These are phyloP conservation scores for Marchantia polymorpha DNA, from an alignment of 225 moss, liverwort and hornwort species.

Conservation along the genomic window DNA sequence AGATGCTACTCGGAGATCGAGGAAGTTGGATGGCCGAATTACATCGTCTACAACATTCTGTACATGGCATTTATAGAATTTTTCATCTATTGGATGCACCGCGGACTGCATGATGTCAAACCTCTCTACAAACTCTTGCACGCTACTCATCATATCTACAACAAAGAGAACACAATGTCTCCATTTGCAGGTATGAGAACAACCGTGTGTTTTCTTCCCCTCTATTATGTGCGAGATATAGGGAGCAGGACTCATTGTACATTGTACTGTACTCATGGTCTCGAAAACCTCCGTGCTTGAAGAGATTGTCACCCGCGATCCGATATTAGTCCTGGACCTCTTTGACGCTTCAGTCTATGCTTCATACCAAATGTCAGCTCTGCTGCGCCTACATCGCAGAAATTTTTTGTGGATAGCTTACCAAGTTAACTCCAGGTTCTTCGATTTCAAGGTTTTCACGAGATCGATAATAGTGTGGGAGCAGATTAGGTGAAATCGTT, in stretches of 20 bases:
- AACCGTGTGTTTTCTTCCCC: not conserved
- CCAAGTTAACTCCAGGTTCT: not conserved
- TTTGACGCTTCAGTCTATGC: too few relatives aligned
- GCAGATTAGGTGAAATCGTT: too few relatives aligned
- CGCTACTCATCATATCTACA: constrained; percentile 98
- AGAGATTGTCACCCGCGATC: not conserved
- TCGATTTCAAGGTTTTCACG: not conserved
- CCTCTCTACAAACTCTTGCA: constrained; percentile 86
- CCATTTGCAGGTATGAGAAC: constrained; percentile 82
- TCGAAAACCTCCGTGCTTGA: not conserved
- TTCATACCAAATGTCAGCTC: too few relatives aligned
- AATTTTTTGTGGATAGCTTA: not conserved
- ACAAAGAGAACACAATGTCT: constrained; percentile 95
- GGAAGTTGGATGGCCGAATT: constrained; percentile 74
- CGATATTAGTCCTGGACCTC: too few relatives aligned
- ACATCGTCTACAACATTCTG: constrained; percentile 43
- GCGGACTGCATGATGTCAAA: constrained; percentile 86
- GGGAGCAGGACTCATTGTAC: not conserved
- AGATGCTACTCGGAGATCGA: constrained; percentile 61
- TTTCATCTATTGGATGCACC: constrained; percentile 88
- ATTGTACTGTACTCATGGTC: too few relatives aligned
- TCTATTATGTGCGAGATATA: not conserved
- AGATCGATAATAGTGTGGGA: too few relatives aligned
- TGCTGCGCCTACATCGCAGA: too few relatives aligned
- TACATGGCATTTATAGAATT: constrained; percentile 79